Percentiles rank a stretch among this genome's conserved stretches.
phyloP scores from a whole-genome alignment of 2,329 filamentous ascomycete species.

The Fusarium sp. region DNA sequence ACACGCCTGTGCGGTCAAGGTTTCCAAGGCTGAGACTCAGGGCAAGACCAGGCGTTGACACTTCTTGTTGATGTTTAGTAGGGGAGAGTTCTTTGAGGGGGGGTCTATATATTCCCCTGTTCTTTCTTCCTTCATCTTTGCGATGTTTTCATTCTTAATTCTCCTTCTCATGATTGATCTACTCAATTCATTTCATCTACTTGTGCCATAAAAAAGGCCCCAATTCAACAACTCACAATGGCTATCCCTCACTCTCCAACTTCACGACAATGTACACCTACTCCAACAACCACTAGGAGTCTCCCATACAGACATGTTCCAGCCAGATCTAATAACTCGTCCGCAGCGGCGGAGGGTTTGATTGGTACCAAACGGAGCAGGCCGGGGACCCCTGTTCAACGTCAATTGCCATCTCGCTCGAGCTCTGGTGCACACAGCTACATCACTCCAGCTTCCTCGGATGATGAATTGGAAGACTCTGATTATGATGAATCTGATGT shows the following conservation, averaged over 20 bases:
- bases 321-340: not conserved
- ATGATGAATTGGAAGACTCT: not conserved
- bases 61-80: not conserved
- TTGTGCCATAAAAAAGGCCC: not conserved
- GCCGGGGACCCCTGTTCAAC: not conserved
- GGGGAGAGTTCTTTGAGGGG: not conserved
- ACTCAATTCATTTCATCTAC: not conserved
- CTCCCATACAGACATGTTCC: not conserved
- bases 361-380: not conserved
- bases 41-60: not conserved
- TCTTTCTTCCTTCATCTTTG: not conserved
- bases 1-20: not conserved
- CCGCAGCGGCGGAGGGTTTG: not conserved
- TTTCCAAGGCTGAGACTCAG: not conserved
- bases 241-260: not conserved
- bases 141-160: not conserved
- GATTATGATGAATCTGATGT: not conserved
- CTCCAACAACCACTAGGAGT: not conserved
- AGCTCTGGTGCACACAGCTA: not conserved
- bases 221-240: not conserved
- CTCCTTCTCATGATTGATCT: not conserved
- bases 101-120: not conserved
- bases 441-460: not conserved
- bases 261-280: not conserved
- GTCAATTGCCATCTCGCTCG: not conserved